A percentile compares a stretch with the other conserved stretches of the same genome.
phyloP scores from a whole-genome alignment of 2,329 filamentous ascomycete genomes.

The Ascochyta viciae-villosae region DNA sequence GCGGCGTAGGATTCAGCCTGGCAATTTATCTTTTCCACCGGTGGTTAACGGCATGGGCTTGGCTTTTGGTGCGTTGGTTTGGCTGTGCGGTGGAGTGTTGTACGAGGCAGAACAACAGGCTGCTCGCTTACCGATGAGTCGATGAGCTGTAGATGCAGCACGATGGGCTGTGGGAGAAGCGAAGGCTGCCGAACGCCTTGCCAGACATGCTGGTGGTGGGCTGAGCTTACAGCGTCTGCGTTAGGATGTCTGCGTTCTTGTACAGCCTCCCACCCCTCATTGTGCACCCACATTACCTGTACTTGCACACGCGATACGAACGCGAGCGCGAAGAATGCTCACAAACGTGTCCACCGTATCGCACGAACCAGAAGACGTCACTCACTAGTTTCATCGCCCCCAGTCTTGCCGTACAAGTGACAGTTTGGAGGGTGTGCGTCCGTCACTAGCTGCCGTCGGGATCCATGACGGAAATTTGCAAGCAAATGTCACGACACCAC shows the following conservation, averaged over 20 bases:
- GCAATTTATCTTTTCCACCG: constrained; percentile 1
- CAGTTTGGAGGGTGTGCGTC: constrained; percentile 3
- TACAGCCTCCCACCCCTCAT: constrained; percentile 15
- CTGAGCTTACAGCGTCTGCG: constrained; percentile 4
- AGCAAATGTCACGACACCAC: constrained; percentile 9
- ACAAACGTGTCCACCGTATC: constrained; percentile 3
- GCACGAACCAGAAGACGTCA: constrained; percentile 4
- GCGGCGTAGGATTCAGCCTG: background rate
- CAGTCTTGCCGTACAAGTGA: constrained; percentile 9
- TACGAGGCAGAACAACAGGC: constrained; percentile 13
- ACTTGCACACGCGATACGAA: constrained; percentile 5
- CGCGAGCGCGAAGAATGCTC: constrained; percentile 11
- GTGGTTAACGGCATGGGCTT: constrained; percentile 3
- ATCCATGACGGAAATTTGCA: constrained; percentile 18
- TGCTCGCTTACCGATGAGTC: constrained; percentile 1
- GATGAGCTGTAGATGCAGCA: background rate
- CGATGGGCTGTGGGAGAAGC: background rate
- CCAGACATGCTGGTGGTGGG: background rate
- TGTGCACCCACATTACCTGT: constrained; percentile 17
- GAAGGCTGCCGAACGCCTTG: constrained; percentile 3
- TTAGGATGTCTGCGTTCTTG: constrained; percentile 10
- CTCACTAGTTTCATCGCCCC: constrained; percentile 1
- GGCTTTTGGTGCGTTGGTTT: constrained; percentile 1
- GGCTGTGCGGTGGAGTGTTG: constrained; percentile 11
- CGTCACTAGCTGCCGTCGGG: constrained; percentile 15